Percentiles rank a stretch among this genome's conserved stretches.
These are phyloP conservation scores for Aspergillus incahuasiensis DNA, from an alignment of 495 filamentous ascomycete species.

Conservation along the genomic window DNA sequence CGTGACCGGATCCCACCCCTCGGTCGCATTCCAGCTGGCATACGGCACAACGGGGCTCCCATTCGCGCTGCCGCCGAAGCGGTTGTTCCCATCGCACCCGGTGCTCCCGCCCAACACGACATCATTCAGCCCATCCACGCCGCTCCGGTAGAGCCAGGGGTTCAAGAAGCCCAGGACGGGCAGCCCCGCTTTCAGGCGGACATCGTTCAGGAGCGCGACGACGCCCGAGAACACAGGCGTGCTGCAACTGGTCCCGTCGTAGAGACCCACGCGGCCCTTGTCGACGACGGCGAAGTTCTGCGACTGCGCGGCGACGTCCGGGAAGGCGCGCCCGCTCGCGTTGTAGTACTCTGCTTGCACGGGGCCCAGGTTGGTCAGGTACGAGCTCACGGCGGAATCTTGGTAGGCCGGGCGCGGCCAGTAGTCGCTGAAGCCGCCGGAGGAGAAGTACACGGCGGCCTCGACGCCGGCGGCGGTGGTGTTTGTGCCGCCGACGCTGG, in stretches of 20 bases:
- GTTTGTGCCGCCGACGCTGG: conserved; percentile 64
- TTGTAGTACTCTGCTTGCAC: conserved; percentile 53
- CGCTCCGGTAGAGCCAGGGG: conserved; percentile 63
- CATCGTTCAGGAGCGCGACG: conserved; percentile 64
- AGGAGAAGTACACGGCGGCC: conserved; percentile 49
- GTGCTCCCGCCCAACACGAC: conserved; percentile 54
- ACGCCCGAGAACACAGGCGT: conserved; percentile 60
- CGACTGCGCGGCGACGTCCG: conserved; percentile 66
- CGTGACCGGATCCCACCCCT: conserved; percentile 60
- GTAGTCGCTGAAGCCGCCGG: conserved; percentile 66
- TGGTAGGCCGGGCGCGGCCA: conserved; percentile 62
- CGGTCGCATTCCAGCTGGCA: conserved; percentile 49
- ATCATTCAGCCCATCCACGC: conserved; percentile 55
- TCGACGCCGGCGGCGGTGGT: conserved; percentile 56
- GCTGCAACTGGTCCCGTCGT: conserved; percentile 63
- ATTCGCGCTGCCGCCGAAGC: conserved; percentile 35
- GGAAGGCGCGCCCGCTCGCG: conserved; percentile 61
- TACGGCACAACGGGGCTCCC: conserved; percentile 35
- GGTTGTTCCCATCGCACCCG: conserved; percentile 52
- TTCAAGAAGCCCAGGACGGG: conserved; percentile 68
- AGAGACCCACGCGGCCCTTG: conserved; percentile 44
- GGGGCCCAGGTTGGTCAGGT: conserved; percentile 50
- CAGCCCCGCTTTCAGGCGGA: conserved; percentile 49
- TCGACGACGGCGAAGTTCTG: conserved; percentile 49
- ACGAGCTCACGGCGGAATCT: conserved; percentile 49